These are phyloP conservation scores for Penicillium cataractarum DNA, from an alignment of 495 filamentous ascomycete species.

Conservation along the genomic window DNA sequence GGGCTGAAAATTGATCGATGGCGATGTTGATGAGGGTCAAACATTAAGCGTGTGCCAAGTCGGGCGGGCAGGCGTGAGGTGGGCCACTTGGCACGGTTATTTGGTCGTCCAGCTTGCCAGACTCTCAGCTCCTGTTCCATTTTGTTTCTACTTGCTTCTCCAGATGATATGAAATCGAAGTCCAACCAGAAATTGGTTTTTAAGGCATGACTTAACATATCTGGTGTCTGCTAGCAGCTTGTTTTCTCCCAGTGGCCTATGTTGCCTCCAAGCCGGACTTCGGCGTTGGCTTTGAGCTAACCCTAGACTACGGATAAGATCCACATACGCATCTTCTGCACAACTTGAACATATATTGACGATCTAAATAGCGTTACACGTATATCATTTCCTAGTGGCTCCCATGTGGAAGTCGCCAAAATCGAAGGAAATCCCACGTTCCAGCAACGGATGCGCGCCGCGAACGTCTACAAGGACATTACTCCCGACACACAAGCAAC, in stretches of 20 bases:
- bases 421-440: background rate
- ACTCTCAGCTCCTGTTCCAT: background rate
- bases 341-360: background rate
- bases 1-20: slow-evolving; percentile 3
- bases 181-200: too few relatives aligned
- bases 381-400: background rate
- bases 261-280: background rate
- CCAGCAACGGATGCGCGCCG: background rate
- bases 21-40: background rate
- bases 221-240: background rate
- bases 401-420: background rate
- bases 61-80: background rate
- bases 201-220: background rate
- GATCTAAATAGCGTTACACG: background rate
- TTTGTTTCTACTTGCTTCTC: background rate
- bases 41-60: background rate
- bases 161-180: background rate
- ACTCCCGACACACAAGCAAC: background rate
- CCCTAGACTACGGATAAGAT: background rate
- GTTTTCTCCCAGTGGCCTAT: background rate
- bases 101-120: background rate
- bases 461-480: background rate
- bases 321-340: too few relatives aligned
- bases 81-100: background rate
- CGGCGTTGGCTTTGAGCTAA: slow-evolving; percentile 2